phyloP scores from a whole-genome alignment of 1,139 yeast species.

The Maudiozyma humilis region DNA sequence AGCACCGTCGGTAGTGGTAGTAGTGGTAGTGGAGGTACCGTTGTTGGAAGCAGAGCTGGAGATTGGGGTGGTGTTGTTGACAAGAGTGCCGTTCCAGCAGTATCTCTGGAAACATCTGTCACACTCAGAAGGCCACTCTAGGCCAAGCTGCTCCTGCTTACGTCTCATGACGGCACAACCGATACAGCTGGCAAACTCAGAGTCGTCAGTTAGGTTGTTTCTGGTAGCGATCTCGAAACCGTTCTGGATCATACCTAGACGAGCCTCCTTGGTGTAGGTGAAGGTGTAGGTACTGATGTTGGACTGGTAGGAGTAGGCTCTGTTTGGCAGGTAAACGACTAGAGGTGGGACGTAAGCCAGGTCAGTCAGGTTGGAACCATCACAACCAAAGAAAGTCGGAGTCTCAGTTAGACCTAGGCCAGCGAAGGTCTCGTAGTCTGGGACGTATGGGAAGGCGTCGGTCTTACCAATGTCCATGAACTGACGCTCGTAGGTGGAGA shows the following conservation, averaged over 20 bases:
- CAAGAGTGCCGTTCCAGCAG: conserved; percentile 67
- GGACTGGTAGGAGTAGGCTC: conserved; percentile 57
- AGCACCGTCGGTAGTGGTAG: conserved; percentile 13
- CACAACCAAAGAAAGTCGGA: conserved; percentile 85
- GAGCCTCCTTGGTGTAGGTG: conserved; percentile 51
- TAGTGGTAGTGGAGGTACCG: conserved; percentile 6
- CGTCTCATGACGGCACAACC: conserved; percentile 86
- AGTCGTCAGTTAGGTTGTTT: conserved; percentile 62
- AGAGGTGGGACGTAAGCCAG: conserved; percentile 59
- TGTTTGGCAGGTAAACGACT: conserved; percentile 70
- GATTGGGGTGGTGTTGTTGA: conserved; percentile 6
- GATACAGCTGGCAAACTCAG: conserved; percentile 69
- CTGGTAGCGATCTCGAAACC: conserved; percentile 76
- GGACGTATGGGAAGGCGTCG: conserved; percentile 76
- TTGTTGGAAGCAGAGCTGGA: conserved; percentile 3
- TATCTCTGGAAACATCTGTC: conserved; percentile 58
- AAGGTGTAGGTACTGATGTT: conserved; percentile 69
- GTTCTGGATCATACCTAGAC: conserved; percentile 55
- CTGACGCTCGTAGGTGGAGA: conserved; percentile 60
- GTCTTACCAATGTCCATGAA: conserved; percentile 54
- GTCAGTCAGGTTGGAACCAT: conserved; percentile 54
- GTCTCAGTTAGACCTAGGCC: conserved; percentile 46
- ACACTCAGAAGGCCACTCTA: conserved; percentile 63
- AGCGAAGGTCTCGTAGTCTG: conserved; percentile 60
- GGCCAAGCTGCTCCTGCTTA: conserved; percentile 63